phyloP scores from a whole-genome alignment of 75 land plant genomes.

The Cryptomeria japonica region DNA sequence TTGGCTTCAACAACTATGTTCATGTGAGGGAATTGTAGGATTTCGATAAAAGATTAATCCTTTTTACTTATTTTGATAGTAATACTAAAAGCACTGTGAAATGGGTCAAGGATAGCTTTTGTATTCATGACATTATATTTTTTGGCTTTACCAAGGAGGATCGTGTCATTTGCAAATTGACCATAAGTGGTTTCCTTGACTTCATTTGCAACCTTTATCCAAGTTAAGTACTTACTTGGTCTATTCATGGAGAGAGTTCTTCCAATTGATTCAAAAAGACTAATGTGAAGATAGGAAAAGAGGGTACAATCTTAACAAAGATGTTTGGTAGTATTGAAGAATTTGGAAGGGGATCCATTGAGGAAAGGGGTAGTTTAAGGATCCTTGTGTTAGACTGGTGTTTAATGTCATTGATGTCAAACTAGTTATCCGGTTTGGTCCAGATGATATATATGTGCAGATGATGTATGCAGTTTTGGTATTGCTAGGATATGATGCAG shows the following conservation, averaged over 20 bases:
- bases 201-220: not conserved
- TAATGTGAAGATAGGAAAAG: not conserved
- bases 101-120: not conserved
- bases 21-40: not conserved
- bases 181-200: not conserved
- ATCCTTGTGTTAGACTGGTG: no score
- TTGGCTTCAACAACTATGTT: no score
- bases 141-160: not conserved
- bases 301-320: not conserved
- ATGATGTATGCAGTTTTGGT: no score
- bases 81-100: not conserved
- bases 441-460: no score
- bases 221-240: not conserved
- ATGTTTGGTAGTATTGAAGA: not conserved
- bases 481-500: no score
- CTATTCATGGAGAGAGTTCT: not conserved
- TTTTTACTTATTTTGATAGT: not conserved
- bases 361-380: not conserved
- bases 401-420: no score
- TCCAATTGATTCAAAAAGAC: not conserved
- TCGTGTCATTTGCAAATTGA: not conserved
- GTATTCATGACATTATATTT: not conserved
- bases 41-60: no score
- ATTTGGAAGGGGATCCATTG: not conserved
- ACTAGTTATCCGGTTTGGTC: no score